Percentiles rank a stretch among this genome's conserved stretches.
Conservation (phyloP, 1,284 basidiomycete genomes). For the Rhodotorula sp. region DNA sequence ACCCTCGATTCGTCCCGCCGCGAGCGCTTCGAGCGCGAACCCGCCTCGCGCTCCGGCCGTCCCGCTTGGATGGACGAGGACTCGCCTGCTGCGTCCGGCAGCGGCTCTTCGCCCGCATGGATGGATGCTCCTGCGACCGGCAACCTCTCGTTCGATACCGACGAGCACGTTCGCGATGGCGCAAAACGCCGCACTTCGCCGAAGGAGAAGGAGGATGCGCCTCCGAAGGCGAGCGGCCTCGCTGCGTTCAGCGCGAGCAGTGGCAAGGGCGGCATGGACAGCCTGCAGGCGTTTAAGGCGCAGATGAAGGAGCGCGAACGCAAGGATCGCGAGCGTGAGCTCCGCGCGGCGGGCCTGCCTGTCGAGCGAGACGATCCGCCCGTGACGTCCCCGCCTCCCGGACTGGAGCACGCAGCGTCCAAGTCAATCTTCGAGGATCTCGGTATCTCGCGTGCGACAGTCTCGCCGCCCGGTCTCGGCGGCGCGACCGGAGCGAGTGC, state of each 20-base stretch:
- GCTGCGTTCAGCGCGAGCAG: not conserved
- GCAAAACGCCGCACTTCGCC: no score
- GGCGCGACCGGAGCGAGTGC: not conserved
- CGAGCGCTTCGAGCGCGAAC: not conserved
- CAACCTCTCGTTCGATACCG: slow-evolving; percentile 12
- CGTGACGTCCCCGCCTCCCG: not conserved
- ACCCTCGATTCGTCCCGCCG: not conserved
- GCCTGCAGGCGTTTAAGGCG: slow-evolving; percentile 36
- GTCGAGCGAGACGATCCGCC: slow-evolving; percentile 3
- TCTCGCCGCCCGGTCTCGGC: slow-evolving; percentile 8
- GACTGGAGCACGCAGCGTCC: not conserved
- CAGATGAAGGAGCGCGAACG: slow-evolving; percentile 42
- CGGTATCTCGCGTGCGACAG: slow-evolving; percentile 21
- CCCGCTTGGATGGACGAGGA: slow-evolving; percentile 41
- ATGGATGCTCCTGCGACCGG: slow-evolving; percentile 31
- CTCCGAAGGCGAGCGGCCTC: not conserved
- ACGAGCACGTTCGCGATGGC: slow-evolving; percentile 2
- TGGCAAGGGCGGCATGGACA: slow-evolving; percentile 23
- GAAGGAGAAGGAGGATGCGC: slow-evolving; percentile 1
- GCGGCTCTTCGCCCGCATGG: slow-evolving; percentile 26
- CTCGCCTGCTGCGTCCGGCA: not conserved
- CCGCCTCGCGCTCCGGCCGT: slow-evolving; percentile 4
- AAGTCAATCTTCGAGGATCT: slow-evolving; percentile 37
- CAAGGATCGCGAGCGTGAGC: slow-evolving; percentile 7
- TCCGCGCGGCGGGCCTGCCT: slow-evolving; percentile 6